These are phyloP conservation scores for Colletotrichum sansevieriae DNA, from an alignment of 2,329 filamentous ascomycete species.

Conservation along the genomic window DNA sequence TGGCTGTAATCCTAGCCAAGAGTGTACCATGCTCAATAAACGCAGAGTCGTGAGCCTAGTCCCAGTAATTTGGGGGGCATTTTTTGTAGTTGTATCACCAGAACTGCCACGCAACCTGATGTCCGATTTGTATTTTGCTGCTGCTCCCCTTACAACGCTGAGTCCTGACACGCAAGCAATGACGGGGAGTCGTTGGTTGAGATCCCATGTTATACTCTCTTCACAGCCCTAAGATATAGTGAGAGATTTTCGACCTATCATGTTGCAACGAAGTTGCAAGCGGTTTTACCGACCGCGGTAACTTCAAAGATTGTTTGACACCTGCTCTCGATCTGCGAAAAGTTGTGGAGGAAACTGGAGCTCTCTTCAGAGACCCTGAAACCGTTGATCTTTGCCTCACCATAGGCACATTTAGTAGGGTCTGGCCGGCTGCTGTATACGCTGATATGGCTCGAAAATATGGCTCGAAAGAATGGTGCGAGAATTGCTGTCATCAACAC, in stretches of 20 bases:
- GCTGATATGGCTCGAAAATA: conserved; percentile 51
- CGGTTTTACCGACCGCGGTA: conserved; percentile 66
- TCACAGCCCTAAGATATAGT: neutral
- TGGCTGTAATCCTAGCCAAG: no score
- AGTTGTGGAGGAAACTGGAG: conserved; percentile 62
- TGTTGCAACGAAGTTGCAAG: conserved; percentile 64
- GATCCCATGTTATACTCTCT: no score
- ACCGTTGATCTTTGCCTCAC: no score
- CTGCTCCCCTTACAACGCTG: no score
- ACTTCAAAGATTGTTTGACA: conserved; percentile 74
- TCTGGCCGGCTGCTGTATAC: conserved; percentile 75
- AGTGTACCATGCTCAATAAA: no score
- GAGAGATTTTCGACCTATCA: conserved; percentile 41
- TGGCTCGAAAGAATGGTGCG: conserved; percentile 68
- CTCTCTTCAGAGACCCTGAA: conserved; percentile 59
- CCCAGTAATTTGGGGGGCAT: no score
- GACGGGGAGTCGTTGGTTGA: no score
- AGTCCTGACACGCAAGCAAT: no score
- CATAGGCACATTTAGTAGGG: conserved; percentile 53
- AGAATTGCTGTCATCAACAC: conserved; percentile 74
- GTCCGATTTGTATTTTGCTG: no score
- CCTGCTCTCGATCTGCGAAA: conserved; percentile 70
- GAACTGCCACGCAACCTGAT: no score
- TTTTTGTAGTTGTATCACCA: no score
- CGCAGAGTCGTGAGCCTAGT: no score